These are phyloP conservation scores for Fusarium dlaminii DNA, from an alignment of 2,329 filamentous ascomycete species.

Conservation along the genomic window DNA sequence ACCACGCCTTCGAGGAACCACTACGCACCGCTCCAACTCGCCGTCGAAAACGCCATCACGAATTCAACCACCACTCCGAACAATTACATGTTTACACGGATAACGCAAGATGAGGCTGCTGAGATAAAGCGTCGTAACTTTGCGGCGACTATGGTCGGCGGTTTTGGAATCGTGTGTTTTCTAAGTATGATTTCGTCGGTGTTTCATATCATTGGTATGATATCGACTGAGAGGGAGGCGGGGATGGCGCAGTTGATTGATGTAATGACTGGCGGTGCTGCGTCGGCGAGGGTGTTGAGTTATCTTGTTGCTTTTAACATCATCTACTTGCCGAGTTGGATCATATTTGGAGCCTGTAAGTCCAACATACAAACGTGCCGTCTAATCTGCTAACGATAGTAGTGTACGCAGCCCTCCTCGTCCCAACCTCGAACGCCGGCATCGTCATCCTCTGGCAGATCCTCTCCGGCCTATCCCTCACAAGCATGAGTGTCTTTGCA, in stretches of 20 bases:
- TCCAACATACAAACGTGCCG: accelerated
- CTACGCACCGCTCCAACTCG: background rate
- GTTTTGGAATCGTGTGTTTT: background rate
- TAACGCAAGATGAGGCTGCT: background rate
- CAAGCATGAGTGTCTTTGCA: background rate
- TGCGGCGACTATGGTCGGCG: background rate
- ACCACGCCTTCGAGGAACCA: background rate
- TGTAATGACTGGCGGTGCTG: constrained; percentile 80
- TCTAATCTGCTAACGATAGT: background rate
- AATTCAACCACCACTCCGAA: background rate
- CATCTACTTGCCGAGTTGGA: constrained; percentile 80
- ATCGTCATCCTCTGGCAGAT: background rate
- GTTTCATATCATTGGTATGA: constrained; percentile 61
- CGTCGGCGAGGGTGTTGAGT: constrained; percentile 72
- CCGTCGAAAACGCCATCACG: background rate
- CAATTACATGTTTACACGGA: background rate
- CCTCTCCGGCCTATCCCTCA: background rate
- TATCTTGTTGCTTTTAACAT: constrained; percentile 79
- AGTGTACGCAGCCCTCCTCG: constrained; percentile 56
- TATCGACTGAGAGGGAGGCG: constrained; percentile 80
- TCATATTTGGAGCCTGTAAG: constrained; percentile 47
- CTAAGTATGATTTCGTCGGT: constrained; percentile 5
- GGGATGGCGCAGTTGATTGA: constrained; percentile 86
- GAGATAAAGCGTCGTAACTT: background rate
- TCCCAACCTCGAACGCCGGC: background rate